Conservation (phyloP, 805 yeast species). For the Saccharomycopsis javanensis region DNA sequence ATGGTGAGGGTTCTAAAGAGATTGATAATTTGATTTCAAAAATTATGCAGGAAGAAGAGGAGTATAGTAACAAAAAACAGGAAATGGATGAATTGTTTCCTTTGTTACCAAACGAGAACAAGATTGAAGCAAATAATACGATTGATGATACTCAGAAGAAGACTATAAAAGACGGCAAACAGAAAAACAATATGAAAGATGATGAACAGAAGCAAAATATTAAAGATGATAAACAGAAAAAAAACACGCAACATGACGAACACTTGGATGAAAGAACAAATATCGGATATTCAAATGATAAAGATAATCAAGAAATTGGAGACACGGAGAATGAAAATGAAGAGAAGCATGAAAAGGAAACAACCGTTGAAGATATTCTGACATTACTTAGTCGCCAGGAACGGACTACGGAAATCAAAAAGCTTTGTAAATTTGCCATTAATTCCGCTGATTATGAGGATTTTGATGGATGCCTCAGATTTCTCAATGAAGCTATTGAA, state of each 20-base stretch:
- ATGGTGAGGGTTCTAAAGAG: background rate
- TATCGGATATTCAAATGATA: too few species aligned
- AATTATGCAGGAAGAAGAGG: background rate
- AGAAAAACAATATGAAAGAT: too few species aligned
- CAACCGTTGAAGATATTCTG: background rate
- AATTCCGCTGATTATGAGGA: slow-evolving; percentile 75
- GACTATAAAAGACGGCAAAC: too few species aligned
- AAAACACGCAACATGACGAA: background rate
- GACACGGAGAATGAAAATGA: background rate
- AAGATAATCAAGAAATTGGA: too few species aligned
- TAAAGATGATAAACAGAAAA: background rate
- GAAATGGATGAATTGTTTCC: background rate
- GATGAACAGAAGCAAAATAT: too few species aligned
- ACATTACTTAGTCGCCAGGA: background rate
- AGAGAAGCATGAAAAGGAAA: background rate
- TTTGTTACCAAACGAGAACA: background rate
- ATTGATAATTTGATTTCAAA: background rate
- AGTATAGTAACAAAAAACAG: background rate
- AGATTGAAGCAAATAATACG: background rate
- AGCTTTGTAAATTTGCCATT: slow-evolving; percentile 47
- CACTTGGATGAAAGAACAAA: too few species aligned
- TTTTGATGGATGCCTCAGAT: slow-evolving; percentile 52
- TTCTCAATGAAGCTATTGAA: slow-evolving; percentile 27
- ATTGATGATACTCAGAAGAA: too few species aligned
- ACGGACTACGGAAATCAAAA: background rate